Conservation (phyloP, 768 basidiomycete genomes). For the Leccinum longicurvipes region DNA sequence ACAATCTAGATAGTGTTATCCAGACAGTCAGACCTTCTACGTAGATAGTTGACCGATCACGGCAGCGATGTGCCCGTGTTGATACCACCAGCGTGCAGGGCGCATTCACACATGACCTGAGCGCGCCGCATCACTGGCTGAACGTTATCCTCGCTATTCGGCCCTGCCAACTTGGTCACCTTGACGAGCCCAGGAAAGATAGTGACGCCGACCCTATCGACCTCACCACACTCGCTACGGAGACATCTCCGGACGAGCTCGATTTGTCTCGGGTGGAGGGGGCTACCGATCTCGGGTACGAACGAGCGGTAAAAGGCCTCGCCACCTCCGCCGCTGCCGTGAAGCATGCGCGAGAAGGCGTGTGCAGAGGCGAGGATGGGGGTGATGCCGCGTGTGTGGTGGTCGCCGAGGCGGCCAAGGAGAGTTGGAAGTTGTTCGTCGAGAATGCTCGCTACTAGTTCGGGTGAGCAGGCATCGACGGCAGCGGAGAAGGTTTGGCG, state of each 20-base stretch:
- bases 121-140: conserved; percentile 80
- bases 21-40: not conserved
- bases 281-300: conserved; percentile 76
- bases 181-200: conserved; percentile 89
- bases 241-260: conserved; percentile 83
- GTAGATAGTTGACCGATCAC: not conserved
- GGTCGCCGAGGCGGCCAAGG: conserved; percentile 45
- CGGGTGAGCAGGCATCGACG: conserved; percentile 70
- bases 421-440: conserved; percentile 70
- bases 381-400: conserved; percentile 41
- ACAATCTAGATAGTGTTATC: conserved; percentile 21
- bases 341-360: conserved; percentile 82
- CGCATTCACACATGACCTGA: conserved; percentile 86
- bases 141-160: conserved; percentile 41
- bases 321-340: conserved; percentile 47
- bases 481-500: conserved; percentile 88
- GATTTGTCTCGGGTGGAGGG: conserved; percentile 73
- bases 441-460: conserved; percentile 66
- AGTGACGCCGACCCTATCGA: conserved; percentile 76
- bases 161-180: conserved; percentile 52
- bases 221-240: conserved; percentile 68
- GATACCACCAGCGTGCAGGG: conserved; percentile 38
- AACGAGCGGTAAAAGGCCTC: conserved; percentile 87
- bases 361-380: conserved; percentile 72
- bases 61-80: not conserved